Conservation (phyloP, 768 basidiomycete species). For the Mycena indigotica region DNA sequence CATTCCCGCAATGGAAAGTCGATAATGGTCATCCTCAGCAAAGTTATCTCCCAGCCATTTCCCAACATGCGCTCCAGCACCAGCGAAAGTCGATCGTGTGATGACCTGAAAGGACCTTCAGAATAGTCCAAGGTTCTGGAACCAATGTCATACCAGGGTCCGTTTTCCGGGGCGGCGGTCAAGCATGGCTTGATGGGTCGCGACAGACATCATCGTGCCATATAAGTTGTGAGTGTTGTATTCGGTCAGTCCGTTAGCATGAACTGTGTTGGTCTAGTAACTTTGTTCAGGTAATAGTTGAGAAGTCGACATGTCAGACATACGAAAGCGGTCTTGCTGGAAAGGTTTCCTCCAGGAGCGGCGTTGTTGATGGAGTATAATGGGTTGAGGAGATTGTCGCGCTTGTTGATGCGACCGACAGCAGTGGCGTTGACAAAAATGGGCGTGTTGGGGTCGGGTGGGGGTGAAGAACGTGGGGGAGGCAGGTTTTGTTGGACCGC, state of each 20-base stretch:
- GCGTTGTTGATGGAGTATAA: constrained; percentile 65
- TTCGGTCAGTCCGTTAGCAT: constrained; percentile 59
- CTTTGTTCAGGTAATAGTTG: background rate
- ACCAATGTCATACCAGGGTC: too few species aligned
- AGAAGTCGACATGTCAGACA: constrained; percentile 19
- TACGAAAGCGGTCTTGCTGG: constrained; percentile 57
- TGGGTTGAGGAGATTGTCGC: constrained; percentile 48
- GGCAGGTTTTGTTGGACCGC: constrained; percentile 55
- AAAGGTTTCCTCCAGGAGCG: constrained; percentile 46
- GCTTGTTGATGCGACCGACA: constrained; percentile 20
- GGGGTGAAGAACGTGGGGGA: constrained; percentile 49
- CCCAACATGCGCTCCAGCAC: constrained; percentile 66
- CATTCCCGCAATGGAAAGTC: constrained; percentile 62
- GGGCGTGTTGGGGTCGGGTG: constrained; percentile 55
- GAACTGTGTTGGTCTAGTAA: constrained; percentile 46
- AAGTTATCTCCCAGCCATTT: constrained; percentile 78
- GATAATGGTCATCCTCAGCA: constrained; percentile 60
- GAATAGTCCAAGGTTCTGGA: too few species aligned
- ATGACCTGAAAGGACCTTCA: too few species aligned
- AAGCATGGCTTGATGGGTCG: constrained; percentile 62
- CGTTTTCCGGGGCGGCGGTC: constrained; percentile 61
- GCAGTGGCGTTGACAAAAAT: constrained; percentile 44
- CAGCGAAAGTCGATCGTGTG: constrained; percentile 74
- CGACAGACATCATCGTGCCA: constrained; percentile 71
- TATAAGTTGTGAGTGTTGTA: constrained; percentile 70